phyloP scores from a whole-genome alignment of 1,139 yeast species.

The Suhomyces choctaworum region DNA sequence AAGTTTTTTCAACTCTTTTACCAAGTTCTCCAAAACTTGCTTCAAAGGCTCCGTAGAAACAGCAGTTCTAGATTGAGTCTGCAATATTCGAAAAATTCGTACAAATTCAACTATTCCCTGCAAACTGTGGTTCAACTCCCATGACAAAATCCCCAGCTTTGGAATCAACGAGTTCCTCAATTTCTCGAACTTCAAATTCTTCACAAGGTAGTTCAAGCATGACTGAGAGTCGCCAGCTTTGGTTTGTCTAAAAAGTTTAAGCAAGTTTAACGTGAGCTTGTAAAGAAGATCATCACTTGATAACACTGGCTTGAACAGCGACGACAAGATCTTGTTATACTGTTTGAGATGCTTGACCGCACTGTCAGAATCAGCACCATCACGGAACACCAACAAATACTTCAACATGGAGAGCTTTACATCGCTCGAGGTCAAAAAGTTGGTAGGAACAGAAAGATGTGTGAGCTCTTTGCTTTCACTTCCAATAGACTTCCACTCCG shows the following conservation, averaged over 20 bases:
- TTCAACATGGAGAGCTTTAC: slow-evolving; percentile 14
- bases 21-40: slow-evolving; percentile 10
- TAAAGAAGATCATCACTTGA: slow-evolving; percentile 8
- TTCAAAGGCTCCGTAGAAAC: slow-evolving; percentile 6
- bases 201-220: slow-evolving; percentile 29
- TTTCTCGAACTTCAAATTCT: slow-evolving; percentile 33
- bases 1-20: slow-evolving; percentile 12
- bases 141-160: slow-evolving; percentile 16
- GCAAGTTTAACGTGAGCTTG: slow-evolving; percentile 22
- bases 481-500: slow-evolving; percentile 41
- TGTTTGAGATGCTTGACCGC: slow-evolving; percentile 10
- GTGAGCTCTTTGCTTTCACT: background rate
- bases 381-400: slow-evolving; percentile 16
- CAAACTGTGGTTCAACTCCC: slow-evolving; percentile 27
- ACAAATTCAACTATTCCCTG: slow-evolving; percentile 28
- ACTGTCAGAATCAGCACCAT: slow-evolving; percentile 7
- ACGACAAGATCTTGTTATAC: slow-evolving; percentile 10
- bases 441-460: slow-evolving; percentile 4
- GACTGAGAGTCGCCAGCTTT: slow-evolving; percentile 28
- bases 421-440: slow-evolving; percentile 2
- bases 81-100: slow-evolving; percentile 18
- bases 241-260: slow-evolving; percentile 26
- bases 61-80: slow-evolving; percentile 5
- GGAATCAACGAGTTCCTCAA: slow-evolving; percentile 18
- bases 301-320: slow-evolving; percentile 7